phyloP scores from a whole-genome alignment of 495 filamentous ascomycete species.

The Paragyromitra xinjiangensis region DNA sequence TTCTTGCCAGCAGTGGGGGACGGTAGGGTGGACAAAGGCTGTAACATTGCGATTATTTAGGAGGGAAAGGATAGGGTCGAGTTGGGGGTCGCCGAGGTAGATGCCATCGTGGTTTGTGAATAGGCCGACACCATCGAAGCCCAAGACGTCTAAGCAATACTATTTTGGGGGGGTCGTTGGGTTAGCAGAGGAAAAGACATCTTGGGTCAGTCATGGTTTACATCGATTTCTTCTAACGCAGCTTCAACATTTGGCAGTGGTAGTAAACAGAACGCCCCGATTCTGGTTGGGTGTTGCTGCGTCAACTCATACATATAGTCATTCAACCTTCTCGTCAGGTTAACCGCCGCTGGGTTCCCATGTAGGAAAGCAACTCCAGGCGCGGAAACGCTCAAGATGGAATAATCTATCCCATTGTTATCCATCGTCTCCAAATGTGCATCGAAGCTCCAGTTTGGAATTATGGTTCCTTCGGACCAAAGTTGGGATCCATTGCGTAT shows the following conservation, averaged over 20 bases:
- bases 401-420: conserved; percentile 27
- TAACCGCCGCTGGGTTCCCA: conserved; percentile 27
- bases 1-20: conserved; percentile 57
- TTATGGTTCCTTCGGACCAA: conserved; percentile 30
- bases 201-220: not conserved
- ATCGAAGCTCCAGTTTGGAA: conserved; percentile 22
- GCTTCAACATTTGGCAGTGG: conserved; percentile 41
- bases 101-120: conserved; percentile 63
- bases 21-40: conserved; percentile 67
- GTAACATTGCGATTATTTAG: conserved; percentile 59
- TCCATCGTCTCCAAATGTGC: conserved; percentile 28
- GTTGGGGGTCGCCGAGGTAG: conserved; percentile 63
- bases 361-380: conserved; percentile 37
- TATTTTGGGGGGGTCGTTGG: conserved; percentile 57
- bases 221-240: conserved; percentile 36
- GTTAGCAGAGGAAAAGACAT: not conserved
- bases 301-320: conserved; percentile 29
- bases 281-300: conserved; percentile 16
- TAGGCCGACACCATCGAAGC: conserved; percentile 64
- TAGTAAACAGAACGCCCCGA: conserved; percentile 31
- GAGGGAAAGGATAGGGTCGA: conserved; percentile 61
- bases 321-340: conserved; percentile 33
- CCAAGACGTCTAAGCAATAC: conserved; percentile 58
- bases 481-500: conserved; percentile 16
- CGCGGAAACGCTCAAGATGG: conserved; percentile 31